Base-by-base conservation (phyloP, 2,329 filamentous ascomycete species). In the Teratosphaeria destructans region DNA sequence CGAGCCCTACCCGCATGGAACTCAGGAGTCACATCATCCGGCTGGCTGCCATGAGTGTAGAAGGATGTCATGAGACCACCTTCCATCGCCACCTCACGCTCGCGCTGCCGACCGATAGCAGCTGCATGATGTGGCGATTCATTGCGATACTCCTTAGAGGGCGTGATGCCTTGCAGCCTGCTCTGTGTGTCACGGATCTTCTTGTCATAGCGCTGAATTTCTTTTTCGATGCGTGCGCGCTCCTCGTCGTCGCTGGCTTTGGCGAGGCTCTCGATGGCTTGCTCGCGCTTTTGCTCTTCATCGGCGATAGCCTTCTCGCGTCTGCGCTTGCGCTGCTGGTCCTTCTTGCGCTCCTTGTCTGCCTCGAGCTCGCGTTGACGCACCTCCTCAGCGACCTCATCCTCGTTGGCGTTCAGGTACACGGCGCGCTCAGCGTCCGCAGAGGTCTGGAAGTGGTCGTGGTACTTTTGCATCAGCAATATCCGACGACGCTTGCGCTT, bases 271-370 rank as follows among this genome's bases (percentile, higher is more conserved):
- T 87, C 85, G 53, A 95, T 79, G 3, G 90, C 89, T 65, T 87
- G 84, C 3, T 88, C 84, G 64, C 94, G 89, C 76, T 95, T 94
- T 71, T 91, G 87, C 71, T 81, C 80, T 68, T 96, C 93, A 67
- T 95, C 88, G 6, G 91, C 93, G 61, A 95, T 88, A 3, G 91
- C 91, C 80, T 96, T 96, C 73, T 97, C 93, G 19, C 94, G 88
- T 52, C 94, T 87, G 61, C 94, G 85, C 78, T 97, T 99, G 64
- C 94, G 88, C 73, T 99, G 94, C 90, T 99, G 97, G 71, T 99
- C 94, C 78, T 99, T 99, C 79, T 99, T 99, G 65, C 94, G 90
- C 76, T 99, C 94, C 77, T 99, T 99, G 75, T 99, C 94, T 62
- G 93, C 91, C 62, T 88, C 88, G 7, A 96, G 81, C 73, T 96